Base-by-base conservation (phyloP, 768 basidiomycete genomes). In the Hypsizygus marmoreus region DNA sequence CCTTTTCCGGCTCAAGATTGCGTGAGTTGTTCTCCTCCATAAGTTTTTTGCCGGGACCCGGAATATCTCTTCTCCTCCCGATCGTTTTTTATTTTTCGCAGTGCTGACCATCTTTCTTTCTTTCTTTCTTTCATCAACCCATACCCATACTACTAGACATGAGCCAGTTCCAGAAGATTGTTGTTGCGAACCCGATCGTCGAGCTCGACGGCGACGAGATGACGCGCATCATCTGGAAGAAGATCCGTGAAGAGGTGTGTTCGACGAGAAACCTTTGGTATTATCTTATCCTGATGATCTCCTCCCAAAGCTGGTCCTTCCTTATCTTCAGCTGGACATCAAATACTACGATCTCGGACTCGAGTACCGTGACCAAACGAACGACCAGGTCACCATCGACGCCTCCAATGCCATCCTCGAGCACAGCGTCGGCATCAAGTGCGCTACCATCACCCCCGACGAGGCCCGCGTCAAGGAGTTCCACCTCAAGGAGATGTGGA, bases 221-320 rank as follows among this genome's bases (percentile, higher is more conserved):
- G 95, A 99, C 95, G 25, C 78, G 95, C 56, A 97, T 99, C 61
- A 99, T 98, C 65, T 97, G 91, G 93, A 94, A 93, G 81, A 93
- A 93, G 77, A 94, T 95, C 61, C 77, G 91, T 47, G 89, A 97
- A 60, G 92, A 97, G 82, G 93, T 92, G 45, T 49, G 80, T 69
- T 13, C 23, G n/a, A 17, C 29, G 37, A n/a, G 17, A 29, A 25
- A 4, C 26, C 28, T 26, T 37, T 19, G 25, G 31, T 38, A 34
- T 44, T 12, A 14, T 24, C 25, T 17, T n/a, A 29, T 33, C 30
- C 26, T 31, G 20, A 45, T 24, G 31, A 20, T 20, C 28, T 38
- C 54, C n/a, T 13, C 55, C n/a, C n/a, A n/a, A n/a, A 95, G 91
- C 86, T 99, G 59, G 95, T 99, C 61, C 77, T 97, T 36, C 97